Base-by-base conservation (phyloP, 495 filamentous ascomycete species). In the Tuber indicum region DNA sequence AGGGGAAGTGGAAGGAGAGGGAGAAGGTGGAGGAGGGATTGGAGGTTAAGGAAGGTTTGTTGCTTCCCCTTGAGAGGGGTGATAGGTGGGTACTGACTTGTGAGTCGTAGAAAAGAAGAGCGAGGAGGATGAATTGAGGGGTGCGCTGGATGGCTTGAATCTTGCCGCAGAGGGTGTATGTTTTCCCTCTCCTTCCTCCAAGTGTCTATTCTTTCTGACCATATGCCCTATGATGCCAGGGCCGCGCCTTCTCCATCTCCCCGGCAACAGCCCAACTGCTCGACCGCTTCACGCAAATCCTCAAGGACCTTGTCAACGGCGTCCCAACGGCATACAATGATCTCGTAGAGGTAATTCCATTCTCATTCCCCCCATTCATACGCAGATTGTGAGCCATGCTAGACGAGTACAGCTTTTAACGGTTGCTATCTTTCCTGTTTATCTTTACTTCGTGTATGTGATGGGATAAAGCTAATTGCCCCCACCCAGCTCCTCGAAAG, bases 321-420 rank as follows among this genome's bases (percentile, higher is more conserved):
- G 95, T 92, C 10, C 95, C 95, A 41, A 96, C 94, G 0, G 96
- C 96, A 21, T 97, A 96, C 83, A 89, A 91, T 82, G 96, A 99
- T 85, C 90, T 99, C 17, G 89, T 93, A 43, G 72, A 81, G 32
- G 77, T 78, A 78, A 72, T 42, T 72, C 21, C 21, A 17, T 14
- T 36, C 10, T 42, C 32, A 4, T 62, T 62, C 26, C 32, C 26
- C 26, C 58, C 14, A 66, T 36, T 66, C 12, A 36, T 36, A 16
- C 14, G 58, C 32, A 36, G 17, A 66, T 66, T 36, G 58, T 36
- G 58, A 66, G 17, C 16, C 58, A 66, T 66, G 58, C 58, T 66
- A 66, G 58, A 66, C 14, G 32, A 66, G 32, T 66, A 36, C 26
- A 66, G 58, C 58, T 66, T 66, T 66, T 36, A 17, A 36, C 41